Base-by-base conservation (phyloP, 257 asterid species). In the Phtheirospermum japonicum region DNA sequence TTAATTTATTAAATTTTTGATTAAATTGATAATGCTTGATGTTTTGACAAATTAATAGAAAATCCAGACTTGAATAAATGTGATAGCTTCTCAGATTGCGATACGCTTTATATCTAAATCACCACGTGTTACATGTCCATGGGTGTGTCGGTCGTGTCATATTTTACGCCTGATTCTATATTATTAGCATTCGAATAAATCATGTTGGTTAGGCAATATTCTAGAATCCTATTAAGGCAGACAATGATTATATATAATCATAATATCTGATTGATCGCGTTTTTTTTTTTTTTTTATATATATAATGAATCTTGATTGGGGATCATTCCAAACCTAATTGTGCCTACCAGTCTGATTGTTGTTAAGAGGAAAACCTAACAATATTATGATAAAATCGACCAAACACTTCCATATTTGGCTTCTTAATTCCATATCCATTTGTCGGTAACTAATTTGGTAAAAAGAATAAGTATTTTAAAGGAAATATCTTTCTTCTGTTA, bases 331-430 rank as follows among this genome's bases (percentile, higher is more conserved):
- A 6, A 28, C 74, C 71, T 68, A 58, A 63, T 69, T 3, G 18
- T 59, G 69, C 79, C 79, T 52, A 59, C 79, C 52, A 59, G 7
- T 17, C 18, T 40, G 57, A 68, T 30, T 49, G 16, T 42, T 1
- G 20, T 39, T 30, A 23, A 13, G 9, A 8, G 30, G 4, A 2
- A 58, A 52, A 12, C 42, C 72, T 32, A 52, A 64, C 62, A 28
- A 16, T 34, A n/a, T 16, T 33, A 23, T 23, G 3, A 23, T 23
- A 23, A 23, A 23, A 11, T 61, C 19, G 13, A 34, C 30, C 48
- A 28, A 45, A 28, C 16, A 30, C 23, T 65, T 65, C 70, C 48
- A 28, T 40, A 30, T 10, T 40, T 65, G 33, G 70, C 7, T 55
- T 16, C 19, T 39, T 45, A 45, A 14, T 54, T 32, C 45, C 9